Evolutionary conservation across 2,329 filamentous ascomycete species (phyloP).

Genomic region (Trichoderma oligosporum): DNA sequence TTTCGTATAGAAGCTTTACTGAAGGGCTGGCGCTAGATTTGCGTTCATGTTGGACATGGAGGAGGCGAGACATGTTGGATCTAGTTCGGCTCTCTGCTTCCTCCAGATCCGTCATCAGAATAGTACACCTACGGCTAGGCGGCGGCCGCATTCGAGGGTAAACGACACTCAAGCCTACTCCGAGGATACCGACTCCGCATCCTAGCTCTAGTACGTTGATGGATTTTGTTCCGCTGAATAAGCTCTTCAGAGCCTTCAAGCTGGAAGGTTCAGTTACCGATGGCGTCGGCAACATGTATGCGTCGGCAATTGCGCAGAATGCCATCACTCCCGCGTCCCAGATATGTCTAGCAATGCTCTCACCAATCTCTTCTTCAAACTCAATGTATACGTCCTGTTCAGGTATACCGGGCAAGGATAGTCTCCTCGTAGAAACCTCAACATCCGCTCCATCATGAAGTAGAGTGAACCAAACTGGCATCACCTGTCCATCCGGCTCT

Average conservation of each 20-base stretch:
- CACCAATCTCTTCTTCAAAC: constrained; percentile 55
- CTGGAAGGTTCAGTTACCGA: constrained; percentile 28
- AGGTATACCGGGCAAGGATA: constrained; percentile 27
- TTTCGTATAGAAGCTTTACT: constrained; percentile 46
- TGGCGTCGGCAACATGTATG: constrained; percentile 28
- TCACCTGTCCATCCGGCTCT: constrained; percentile 36
- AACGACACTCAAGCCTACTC: constrained; percentile 45
- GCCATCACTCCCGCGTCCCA: constrained; percentile 56
- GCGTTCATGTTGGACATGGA: constrained; percentile 14
- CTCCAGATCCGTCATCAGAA: constrained; percentile 54
- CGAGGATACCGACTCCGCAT: constrained; percentile 54
- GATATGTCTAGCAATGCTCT: constrained; percentile 57
- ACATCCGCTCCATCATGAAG: constrained; percentile 24
- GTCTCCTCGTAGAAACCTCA: constrained; percentile 30
- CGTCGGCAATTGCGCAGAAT: constrained; percentile 32
- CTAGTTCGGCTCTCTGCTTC: constrained; percentile 50
- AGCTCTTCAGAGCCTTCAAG: constrained; percentile 31
- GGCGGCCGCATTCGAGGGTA: constrained; percentile 26
- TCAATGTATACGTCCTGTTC: constrained; percentile 33
- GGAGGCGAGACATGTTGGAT: constrained; percentile 42
- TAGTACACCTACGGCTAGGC: constrained; percentile 26
- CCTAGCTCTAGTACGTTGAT: constrained; percentile 53
- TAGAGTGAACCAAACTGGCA: constrained; percentile 43
- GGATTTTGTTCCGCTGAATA: constrained; percentile 27
- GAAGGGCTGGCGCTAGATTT: neutral